Base-by-base conservation (phyloP, 768 basidiomycete species). In the Mycena capillaripes region DNA sequence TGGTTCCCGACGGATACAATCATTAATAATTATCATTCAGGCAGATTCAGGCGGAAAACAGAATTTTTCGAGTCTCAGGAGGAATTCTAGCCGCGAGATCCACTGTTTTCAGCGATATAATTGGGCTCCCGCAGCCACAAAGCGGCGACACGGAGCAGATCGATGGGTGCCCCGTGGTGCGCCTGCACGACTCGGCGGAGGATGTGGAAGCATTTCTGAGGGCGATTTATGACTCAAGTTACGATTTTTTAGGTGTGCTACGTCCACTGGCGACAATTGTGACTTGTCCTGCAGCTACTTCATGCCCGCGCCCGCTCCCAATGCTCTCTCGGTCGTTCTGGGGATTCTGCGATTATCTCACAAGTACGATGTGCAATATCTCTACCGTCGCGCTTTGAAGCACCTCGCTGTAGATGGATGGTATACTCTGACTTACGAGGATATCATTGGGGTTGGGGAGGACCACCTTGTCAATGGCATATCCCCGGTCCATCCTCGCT, bases 141-240 rank as follows among this genome's bases (percentile, higher is more conserved):
- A 34, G n/a, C 53, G 38, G 29, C 14, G 40, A 66, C 14, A 32
- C 16, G 10, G 40, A 58, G 56, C 44, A 36, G 14, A 38, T 67
- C 12, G 46, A 67, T n/a, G 66, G 66, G 4, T n/a, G n/a, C 25
- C 66, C 56, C 23, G 57, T 67, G 2, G 66, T 59, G 23, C 56
- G 25, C 17, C 23, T 67, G 44, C 46, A 34, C 25, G 66, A 67
- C 19, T 25, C 57, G 21, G 55, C 64, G 21, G n/a, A 30, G 1
- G 64, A 66, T 34, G 53, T 56, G 19, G 64, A 56, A 21, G 53
- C 32, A 11, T 66, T 66, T 27, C n/a, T 66, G 16, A 21, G 65
- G 1, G 65, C 65, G 2, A 66, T 66, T 36, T 57, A 23, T 46
- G 65, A 57, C 32, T 66, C 65, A 12, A 66, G 55, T 52, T 52